These are phyloP conservation scores for Oryza australiensis DNA, from an alignment of 176 grass and related monocot genomes.

Conservation along the genomic window DNA sequence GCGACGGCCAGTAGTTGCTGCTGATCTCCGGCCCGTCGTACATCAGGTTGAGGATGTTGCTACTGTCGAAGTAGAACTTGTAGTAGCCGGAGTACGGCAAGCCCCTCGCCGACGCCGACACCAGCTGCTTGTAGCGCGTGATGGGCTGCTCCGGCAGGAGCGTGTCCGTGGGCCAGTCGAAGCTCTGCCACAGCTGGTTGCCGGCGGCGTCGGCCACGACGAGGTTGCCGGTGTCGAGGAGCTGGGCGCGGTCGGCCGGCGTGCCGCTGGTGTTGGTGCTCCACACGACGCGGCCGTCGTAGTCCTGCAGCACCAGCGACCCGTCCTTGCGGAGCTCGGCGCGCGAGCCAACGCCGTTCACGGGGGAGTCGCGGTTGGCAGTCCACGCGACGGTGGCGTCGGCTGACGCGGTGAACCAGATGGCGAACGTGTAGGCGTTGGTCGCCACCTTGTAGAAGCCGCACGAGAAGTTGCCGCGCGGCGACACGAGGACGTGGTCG, in stretches of 20 bases:
- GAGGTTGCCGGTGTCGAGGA: constrained; percentile 66
- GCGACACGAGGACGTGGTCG: constrained; percentile 39
- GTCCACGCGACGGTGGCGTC: constrained; percentile 52
- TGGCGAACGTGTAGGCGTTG: constrained; percentile 59
- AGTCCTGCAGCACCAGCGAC: constrained; percentile 39
- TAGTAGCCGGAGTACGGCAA: constrained; percentile 52
- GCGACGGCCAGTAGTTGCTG: constrained; percentile 75
- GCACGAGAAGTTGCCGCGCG: constrained; percentile 54
- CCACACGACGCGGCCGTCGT: constrained; percentile 56
- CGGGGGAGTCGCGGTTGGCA: constrained; percentile 60
- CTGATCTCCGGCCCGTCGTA: constrained; percentile 64
- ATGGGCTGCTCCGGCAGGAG: constrained; percentile 60
- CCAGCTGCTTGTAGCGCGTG: constrained; percentile 53
- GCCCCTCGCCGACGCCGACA: constrained; percentile 47
- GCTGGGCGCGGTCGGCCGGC: constrained; percentile 20
- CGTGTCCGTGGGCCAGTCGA: constrained; percentile 72
- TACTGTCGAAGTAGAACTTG: constrained; percentile 63
- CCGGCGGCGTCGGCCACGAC: constrained; percentile 39
- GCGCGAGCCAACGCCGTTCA: constrained; percentile 62
- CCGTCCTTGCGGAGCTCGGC: constrained; percentile 31
- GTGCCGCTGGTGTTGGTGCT: constrained; percentile 45
- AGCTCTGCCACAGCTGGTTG: constrained; percentile 62
- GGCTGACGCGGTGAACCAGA: constrained; percentile 56
- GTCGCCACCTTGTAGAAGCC: constrained; percentile 36
- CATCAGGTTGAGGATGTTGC: constrained; percentile 65